phyloP scores from a whole-genome alignment of 2,329 filamentous ascomycete genomes.

The Allantophomopsis cytisporea region DNA sequence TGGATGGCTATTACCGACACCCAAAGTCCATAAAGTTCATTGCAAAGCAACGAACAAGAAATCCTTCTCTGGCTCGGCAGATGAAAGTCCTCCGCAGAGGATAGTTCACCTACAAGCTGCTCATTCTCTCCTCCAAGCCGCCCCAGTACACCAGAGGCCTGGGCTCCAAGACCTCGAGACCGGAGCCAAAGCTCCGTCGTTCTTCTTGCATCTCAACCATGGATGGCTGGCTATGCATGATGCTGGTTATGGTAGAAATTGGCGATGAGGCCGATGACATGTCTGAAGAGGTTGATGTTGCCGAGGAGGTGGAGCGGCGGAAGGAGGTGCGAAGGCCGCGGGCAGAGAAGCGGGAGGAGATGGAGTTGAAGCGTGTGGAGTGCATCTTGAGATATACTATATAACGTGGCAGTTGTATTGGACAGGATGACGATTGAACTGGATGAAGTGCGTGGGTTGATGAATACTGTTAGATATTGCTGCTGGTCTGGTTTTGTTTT shows the following conservation, averaged over 20 bases:
- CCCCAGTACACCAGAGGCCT: conserved; percentile 50
- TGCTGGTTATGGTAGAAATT: conserved; percentile 39
- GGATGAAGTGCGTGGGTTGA: no score
- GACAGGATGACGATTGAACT: no score
- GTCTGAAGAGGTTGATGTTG: conserved; percentile 24
- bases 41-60: no score
- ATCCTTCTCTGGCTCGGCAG: no score
- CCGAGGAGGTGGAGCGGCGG: conserved; percentile 31
- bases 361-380: conserved; percentile 15
- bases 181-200: conserved; percentile 34
- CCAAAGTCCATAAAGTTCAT: no score
- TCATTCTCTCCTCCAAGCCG: conserved; percentile 46
- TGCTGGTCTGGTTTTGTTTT: not conserved
- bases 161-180: conserved; percentile 44
- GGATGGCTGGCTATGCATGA: conserved; percentile 43
- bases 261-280: conserved; percentile 16
- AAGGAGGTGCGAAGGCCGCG: conserved; percentile 33
- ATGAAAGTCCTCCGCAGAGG: no score
- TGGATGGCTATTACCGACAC: no score
- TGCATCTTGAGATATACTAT: conserved; percentile 13
- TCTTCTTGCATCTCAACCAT: conserved; percentile 45
- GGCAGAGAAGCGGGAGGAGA: conserved; percentile 32
- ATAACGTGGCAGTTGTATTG: not conserved
- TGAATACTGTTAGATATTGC: no score
- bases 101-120: conserved; percentile 1